A percentile compares a stretch with the other conserved stretches of the same genome.
phyloP scores from a whole-genome alignment of 768 basidiomycete genomes.

The Phallus indusiatus region DNA sequence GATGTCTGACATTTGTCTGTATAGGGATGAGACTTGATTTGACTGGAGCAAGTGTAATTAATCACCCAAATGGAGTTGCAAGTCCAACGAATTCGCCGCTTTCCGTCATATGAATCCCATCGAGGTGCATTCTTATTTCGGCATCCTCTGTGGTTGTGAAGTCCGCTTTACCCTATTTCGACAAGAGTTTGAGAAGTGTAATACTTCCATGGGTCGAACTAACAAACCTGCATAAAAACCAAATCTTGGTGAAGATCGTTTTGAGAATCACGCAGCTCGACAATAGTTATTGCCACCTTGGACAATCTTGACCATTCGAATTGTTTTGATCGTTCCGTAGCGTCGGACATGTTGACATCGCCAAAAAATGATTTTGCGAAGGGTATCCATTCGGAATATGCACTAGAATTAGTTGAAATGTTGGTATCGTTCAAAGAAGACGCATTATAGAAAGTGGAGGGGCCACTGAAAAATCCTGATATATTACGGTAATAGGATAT shows the following conservation, averaged over 20 bases:
- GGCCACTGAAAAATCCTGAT: constrained; percentile 70
- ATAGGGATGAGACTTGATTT: constrained; percentile 2
- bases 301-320: constrained; percentile 67
- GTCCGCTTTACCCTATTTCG: constrained; percentile 58
- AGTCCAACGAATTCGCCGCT: constrained; percentile 75
- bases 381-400: constrained; percentile 36
- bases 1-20: constrained; percentile 52
- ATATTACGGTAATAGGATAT: constrained; percentile 66
- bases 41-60: constrained; percentile 1
- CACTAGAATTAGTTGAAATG: constrained; percentile 23
- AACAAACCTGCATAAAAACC: constrained; percentile 57
- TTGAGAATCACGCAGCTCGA: constrained; percentile 43
- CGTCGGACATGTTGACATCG: constrained; percentile 22
- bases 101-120: constrained; percentile 63
- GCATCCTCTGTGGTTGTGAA: constrained; percentile 36
- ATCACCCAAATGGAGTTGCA: constrained; percentile 54
- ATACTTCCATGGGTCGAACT: neutral
- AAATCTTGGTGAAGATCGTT: constrained; percentile 32
- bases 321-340: constrained; percentile 36
- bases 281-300: constrained; percentile 55
- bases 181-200: constrained; percentile 1
- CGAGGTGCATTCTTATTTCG: constrained; percentile 61
- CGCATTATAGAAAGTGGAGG: constrained; percentile 54
- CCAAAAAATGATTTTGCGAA: constrained; percentile 44
- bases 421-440: constrained; percentile 25